These are phyloP conservation scores for Delphinella strobiligena DNA, from an alignment of 2,329 filamentous ascomycete species.

Conservation along the genomic window DNA sequence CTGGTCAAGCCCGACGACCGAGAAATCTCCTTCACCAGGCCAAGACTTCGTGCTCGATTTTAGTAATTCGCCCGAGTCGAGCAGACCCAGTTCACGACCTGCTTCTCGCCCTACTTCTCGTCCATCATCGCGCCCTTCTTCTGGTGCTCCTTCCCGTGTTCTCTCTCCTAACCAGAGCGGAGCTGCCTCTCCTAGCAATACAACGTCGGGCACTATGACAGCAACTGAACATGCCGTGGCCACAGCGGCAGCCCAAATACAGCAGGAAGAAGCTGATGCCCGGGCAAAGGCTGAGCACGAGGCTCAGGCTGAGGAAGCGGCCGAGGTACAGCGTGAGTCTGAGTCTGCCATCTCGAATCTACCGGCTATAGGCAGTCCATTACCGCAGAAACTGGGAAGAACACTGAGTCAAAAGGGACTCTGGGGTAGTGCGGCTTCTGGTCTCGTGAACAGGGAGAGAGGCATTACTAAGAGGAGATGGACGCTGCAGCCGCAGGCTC, in stretches of 20 bases:
- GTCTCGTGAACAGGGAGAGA: constrained; percentile 21
- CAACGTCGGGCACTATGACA: too few relatives aligned
- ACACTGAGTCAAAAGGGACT: constrained; percentile 26
- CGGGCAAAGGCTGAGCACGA: background rate
- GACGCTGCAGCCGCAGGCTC: constrained; percentile 18
- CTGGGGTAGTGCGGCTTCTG: constrained; percentile 29
- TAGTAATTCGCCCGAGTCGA: background rate
- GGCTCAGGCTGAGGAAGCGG: background rate
- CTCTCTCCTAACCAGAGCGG: too few relatives aligned
- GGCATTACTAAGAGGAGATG: constrained; percentile 30
- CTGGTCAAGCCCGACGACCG: background rate
- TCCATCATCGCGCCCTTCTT: background rate
- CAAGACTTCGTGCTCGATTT: constrained; percentile 24
- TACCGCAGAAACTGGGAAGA: constrained; percentile 11
- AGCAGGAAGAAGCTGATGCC: too few relatives aligned
- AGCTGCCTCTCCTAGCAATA: too few relatives aligned
- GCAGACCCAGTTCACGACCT: too few relatives aligned
- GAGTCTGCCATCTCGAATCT: constrained; percentile 6
- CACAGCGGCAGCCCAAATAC: too few relatives aligned
- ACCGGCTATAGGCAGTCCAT: constrained; percentile 17
- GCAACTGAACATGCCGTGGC: too few relatives aligned
- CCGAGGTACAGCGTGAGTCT: constrained; percentile 1
- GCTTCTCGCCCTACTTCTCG: background rate
- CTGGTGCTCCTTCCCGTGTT: background rate
- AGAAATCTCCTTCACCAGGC: constrained; percentile 13